Percentiles rank a stretch among this genome's conserved stretches.
These are phyloP conservation scores for Toxoplasma gondii DNA, from an alignment of 169 alveolate species.

Conservation along the genomic window DNA sequence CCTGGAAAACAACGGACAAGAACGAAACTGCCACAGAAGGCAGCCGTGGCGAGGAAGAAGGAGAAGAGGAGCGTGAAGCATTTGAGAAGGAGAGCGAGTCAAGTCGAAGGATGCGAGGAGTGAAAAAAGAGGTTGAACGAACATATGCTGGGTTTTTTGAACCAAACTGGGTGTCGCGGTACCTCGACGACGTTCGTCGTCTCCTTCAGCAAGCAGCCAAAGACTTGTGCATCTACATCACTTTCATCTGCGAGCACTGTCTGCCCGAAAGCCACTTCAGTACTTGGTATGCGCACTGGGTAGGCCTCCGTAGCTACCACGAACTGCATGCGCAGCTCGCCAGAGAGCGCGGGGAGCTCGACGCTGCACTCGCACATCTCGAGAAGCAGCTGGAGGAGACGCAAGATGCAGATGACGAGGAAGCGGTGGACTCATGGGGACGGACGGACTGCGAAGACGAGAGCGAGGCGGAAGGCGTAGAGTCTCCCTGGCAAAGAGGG, in stretches of 20 bases:
- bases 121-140: too few species aligned
- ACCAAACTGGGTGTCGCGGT: background rate
- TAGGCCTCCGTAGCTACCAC: slow-evolving; percentile 18
- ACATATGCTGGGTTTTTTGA: too few species aligned
- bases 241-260: background rate
- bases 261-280: background rate
- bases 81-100: too few species aligned
- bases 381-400: background rate
- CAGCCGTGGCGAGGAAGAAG: too few species aligned
- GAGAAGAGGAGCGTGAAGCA: too few species aligned
- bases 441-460: background rate
- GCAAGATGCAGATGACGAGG: background rate
- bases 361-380: background rate
- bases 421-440: background rate
- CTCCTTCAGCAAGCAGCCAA: background rate
- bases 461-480: background rate
- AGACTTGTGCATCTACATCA: background rate
- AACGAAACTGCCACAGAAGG: too few species aligned
- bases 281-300: background rate
- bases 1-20: too few species aligned
- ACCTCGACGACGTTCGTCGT: background rate
- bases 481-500: too few species aligned
- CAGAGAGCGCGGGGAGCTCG: background rate
- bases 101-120: too few species aligned
- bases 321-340: background rate